Conservation (phyloP, 306 rosid species). For the Malus fusca region DNA sequence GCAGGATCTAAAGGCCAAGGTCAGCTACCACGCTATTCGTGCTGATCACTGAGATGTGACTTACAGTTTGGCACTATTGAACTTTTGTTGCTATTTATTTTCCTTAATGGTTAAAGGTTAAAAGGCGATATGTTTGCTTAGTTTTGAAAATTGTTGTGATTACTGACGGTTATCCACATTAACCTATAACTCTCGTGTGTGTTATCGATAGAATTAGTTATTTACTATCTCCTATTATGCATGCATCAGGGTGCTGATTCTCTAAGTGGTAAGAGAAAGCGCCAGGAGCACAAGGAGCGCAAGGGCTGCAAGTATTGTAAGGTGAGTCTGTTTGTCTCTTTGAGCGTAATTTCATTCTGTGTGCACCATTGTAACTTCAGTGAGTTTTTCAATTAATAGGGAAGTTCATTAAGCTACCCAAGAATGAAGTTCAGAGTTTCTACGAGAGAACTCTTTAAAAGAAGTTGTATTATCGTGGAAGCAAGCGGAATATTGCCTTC, state of each 20-base stretch:
- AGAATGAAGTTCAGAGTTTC: slow-evolving; percentile 72
- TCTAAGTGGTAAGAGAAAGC: slow-evolving; percentile 19
- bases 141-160: neutral
- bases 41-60: slow-evolving; percentile 11
- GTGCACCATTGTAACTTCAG: slow-evolving; percentile 3
- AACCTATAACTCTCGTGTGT: neutral
- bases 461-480: slow-evolving; percentile 66
- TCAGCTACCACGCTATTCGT: slow-evolving; percentile 40
- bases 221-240: slow-evolving; percentile 21
- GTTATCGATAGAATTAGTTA: neutral
- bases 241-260: slow-evolving; percentile 44
- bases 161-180: neutral
- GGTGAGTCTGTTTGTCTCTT: slow-evolving; percentile 50
- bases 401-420: slow-evolving; percentile 53
- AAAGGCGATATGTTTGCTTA: neutral
- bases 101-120: neutral
- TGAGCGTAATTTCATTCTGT: neutral
- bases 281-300: slow-evolving; percentile 22
- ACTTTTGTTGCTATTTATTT: neutral
- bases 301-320: slow-evolving; percentile 67
- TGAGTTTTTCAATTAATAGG: slow-evolving; percentile 37
- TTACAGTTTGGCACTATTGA: neutral
- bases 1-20: slow-evolving; percentile 51
- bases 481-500: slow-evolving; percentile 43
- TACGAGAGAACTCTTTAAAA: slow-evolving; percentile 47